Evolutionary conservation across 352 stramenopile species (phyloP).

Genomic region (Globisporangium splendens): DNA sequence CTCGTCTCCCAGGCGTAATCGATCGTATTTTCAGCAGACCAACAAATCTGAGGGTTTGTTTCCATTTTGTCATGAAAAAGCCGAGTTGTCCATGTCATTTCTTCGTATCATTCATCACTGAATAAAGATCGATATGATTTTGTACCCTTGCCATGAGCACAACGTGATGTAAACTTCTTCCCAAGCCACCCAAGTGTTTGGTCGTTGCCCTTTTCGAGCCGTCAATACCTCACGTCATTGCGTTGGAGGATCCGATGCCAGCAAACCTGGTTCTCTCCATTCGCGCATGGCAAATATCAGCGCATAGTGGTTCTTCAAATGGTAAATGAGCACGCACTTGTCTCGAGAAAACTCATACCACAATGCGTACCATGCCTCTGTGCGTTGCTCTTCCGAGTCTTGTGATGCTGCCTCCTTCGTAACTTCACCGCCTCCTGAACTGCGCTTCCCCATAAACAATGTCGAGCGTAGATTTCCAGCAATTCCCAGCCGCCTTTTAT

Average conservation of each 20-base stretch:
- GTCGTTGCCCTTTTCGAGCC: conserved; percentile 56
- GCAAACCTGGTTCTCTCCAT: conserved; percentile 16
- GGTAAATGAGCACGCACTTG: conserved; percentile 41
- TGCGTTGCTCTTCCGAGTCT: conserved; percentile 12
- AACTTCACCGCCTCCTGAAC: neutral
- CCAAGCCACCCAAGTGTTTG: conserved; percentile 57
- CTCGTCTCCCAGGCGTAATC: conserved; percentile 49
- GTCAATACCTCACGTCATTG: conserved; percentile 46
- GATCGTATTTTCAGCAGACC: neutral
- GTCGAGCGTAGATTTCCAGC: conserved; percentile 1
- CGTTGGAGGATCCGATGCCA: too few species aligned
- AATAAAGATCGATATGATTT: conserved; percentile 36
- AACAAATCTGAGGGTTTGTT: conserved; percentile 1
- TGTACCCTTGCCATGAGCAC: conserved; percentile 60
- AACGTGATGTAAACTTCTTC: conserved; percentile 48
- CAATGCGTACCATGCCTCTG: conserved; percentile 15
- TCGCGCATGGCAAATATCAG: conserved; percentile 65
- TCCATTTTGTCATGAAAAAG: neutral
- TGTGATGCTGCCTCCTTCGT: neutral
- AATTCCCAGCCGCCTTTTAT: neutral
- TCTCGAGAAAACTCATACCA: conserved; percentile 17
- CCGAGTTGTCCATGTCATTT: neutral
- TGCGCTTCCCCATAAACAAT: conserved; percentile 9
- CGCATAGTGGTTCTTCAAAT: conserved; percentile 83
- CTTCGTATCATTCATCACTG: neutral